These are phyloP conservation scores for Triglochin maritima DNA, from an alignment of 106 monocot species.

Conservation along the genomic window DNA sequence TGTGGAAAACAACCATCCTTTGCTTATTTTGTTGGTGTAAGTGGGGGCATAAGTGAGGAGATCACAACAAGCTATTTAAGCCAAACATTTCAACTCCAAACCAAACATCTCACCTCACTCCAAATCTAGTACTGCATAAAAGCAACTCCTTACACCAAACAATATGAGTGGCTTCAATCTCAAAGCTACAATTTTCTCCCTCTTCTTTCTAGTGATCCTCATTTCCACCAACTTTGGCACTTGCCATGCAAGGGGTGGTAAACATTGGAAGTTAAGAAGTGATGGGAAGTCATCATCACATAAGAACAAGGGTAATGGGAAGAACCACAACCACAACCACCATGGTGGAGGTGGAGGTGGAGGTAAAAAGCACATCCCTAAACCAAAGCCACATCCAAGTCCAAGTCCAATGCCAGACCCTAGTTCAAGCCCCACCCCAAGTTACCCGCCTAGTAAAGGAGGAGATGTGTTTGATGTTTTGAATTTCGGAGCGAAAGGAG, in stretches of 20 bases:
- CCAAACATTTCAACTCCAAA: neutral
- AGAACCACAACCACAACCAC: slow-evolving; percentile 5
- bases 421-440: neutral
- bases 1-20: slow-evolving; percentile 5
- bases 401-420: neutral
- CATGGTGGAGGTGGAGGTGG: neutral
- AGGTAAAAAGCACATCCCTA: neutral
- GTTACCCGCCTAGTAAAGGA: neutral
- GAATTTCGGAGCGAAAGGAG: slow-evolving; percentile 17
- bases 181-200: slow-evolving; percentile 5
- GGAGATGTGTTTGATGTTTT: slow-evolving; percentile 10
- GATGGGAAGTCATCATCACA: neutral
- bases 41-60: neutral
- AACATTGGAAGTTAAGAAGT: slow-evolving; percentile 14
- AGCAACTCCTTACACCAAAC: neutral
- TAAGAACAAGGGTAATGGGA: neutral
- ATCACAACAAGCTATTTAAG: neutral
- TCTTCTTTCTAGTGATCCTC: neutral
- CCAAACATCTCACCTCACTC: too few species aligned
- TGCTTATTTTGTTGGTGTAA: slow-evolving; percentile 2
- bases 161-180: neutral
- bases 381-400: neutral
- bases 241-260: slow-evolving; percentile 14
- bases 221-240: slow-evolving; percentile 5
- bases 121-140: too few species aligned